Conservation (phyloP, 2,329 filamentous ascomycete species). For the Podosphaera xanthii region DNA sequence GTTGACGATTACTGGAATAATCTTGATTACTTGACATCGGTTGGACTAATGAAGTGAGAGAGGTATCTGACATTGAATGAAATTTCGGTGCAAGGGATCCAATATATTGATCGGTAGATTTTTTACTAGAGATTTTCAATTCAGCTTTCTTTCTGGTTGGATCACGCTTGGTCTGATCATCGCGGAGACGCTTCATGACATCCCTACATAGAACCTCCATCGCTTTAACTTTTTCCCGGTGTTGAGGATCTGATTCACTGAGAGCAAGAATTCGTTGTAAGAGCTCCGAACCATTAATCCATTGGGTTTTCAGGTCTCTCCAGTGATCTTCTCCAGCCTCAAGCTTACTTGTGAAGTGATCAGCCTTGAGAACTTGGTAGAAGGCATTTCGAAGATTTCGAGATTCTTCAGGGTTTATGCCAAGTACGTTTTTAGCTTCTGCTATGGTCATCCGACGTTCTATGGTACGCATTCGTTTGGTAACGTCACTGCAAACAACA, state of each 20-base stretch:
- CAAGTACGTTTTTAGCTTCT: slow-evolving; percentile 50
- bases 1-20: slow-evolving; percentile 8
- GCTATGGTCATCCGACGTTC: slow-evolving; percentile 46
- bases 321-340: slow-evolving; percentile 50
- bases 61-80: slow-evolving; percentile 10
- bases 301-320: slow-evolving; percentile 43
- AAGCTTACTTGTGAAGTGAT: slow-evolving; percentile 50
- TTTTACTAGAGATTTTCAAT: slow-evolving; percentile 15
- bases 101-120: neutral
- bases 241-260: slow-evolving; percentile 27
- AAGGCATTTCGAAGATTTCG: slow-evolving; percentile 43
- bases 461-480: slow-evolving; percentile 49
- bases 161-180: slow-evolving; percentile 37
- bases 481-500: slow-evolving; percentile 60
- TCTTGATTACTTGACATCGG: slow-evolving; percentile 15
- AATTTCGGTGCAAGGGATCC: slow-evolving; percentile 7
- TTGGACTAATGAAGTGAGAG: slow-evolving; percentile 11
- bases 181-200: slow-evolving; percentile 53
- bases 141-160: slow-evolving; percentile 22
- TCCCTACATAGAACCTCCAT: slow-evolving; percentile 51
- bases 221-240: slow-evolving; percentile 34
- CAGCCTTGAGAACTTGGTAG: slow-evolving; percentile 38
- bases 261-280: slow-evolving; percentile 30
- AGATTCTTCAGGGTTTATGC: slow-evolving; percentile 43
- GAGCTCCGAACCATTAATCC: slow-evolving; percentile 35